Evolutionary conservation across 768 basidiomycete genomes (phyloP), one percentile per base, ranked within the genome.

Genomic region (Rhodotorula sphaerocarpa): DNA sequence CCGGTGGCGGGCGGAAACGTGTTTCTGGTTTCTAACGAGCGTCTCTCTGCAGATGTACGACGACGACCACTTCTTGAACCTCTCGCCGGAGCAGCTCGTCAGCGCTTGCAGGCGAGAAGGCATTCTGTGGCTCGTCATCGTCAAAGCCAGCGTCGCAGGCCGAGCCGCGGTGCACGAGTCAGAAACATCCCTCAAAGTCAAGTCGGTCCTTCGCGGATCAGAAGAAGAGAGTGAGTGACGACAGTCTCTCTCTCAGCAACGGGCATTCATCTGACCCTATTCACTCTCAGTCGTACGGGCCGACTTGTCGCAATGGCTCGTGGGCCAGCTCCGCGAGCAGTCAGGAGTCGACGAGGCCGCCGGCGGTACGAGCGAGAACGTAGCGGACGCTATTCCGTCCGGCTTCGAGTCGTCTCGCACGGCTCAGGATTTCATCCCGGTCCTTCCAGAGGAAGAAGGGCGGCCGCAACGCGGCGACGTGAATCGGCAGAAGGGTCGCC

Each of bases 121-220:
- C 7, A 70, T 74, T n/a, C 61, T 72, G 33, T 74, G 58, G 53
- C 60, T 74, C 47, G 66, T 71, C 43, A 70, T 71, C 27, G 68
- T 68, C 42, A 70, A 69, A 54, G 59, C 55, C 7, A 63, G 63
- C 21, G 46, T 59, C 2, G 59, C 59, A 7, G 60, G 55, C 3
- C 45, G 59, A 1, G 39, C 51, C 18, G 31, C 46, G 14, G 44
- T 30, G 0, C 55, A 69, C n/a, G 60, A 66, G 28, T 36, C 57
- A 11, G 66, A 69, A 21, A 59, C 55, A 47, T 63, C 61, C 46
- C 50, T 66, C 44, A 71, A 71, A 42, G 67, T 71, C 43, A 62
- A 63, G 30, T 43, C 39, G 9, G 59, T 70, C 18, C 33, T 70
- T 21, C 50, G 60, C 1, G 57, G 62, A 2, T 57, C 54, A 36